Evolutionary conservation across 305 asterid genomes (phyloP).

Genomic region (Coffea humblotiana): DNA sequence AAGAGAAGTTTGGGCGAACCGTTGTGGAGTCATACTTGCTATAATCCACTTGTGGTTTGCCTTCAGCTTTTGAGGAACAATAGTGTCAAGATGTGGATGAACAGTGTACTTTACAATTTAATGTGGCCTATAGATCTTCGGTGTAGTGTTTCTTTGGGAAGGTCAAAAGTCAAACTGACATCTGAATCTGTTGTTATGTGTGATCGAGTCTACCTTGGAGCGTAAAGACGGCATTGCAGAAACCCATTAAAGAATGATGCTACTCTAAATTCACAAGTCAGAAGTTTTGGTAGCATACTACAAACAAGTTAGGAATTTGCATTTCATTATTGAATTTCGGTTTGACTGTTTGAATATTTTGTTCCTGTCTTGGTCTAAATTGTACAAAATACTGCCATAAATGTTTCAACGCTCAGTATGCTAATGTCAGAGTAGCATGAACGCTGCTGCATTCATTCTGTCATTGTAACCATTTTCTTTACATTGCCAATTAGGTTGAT

Average conservation of each 20-base stretch:
- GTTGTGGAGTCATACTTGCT: slow-evolving; percentile 80
- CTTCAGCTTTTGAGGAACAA: neutral
- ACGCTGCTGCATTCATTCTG: neutral
- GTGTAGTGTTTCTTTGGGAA: neutral
- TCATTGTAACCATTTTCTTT: neutral
- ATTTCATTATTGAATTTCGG: neutral
- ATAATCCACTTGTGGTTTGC: slow-evolving; percentile 34
- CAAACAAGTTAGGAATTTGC: neutral
- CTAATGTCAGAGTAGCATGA: neutral
- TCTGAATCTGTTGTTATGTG: neutral
- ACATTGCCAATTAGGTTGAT: neutral
- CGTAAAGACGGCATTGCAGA: neutral
- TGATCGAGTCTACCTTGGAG: neutral
- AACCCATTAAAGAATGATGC: neutral
- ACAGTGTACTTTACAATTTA: slow-evolving; percentile 1
- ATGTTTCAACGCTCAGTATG: neutral
- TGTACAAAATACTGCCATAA: neutral
- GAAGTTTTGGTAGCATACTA: neutral
- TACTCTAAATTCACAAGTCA: neutral
- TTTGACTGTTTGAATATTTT: neutral
- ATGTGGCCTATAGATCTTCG: neutral
- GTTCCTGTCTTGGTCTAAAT: neutral
- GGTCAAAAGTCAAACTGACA: neutral
- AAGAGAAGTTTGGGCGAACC: slow-evolving; percentile 87
- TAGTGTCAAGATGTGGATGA: neutral